Base-by-base conservation (phyloP, 2,329 filamentous ascomycete species). In the Aureobasidium vineae region DNA sequence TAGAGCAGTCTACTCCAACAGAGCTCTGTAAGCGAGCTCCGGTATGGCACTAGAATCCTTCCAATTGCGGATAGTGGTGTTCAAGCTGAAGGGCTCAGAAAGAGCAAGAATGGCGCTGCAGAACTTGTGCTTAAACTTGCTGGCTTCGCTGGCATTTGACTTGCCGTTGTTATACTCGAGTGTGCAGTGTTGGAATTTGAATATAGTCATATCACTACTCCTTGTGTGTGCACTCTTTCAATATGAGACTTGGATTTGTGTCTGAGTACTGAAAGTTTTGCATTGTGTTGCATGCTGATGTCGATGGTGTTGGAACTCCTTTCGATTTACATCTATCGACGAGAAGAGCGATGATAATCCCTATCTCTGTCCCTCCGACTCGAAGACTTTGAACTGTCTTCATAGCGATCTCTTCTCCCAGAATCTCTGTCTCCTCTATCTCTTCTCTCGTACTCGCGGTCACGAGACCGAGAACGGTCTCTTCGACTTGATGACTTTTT, bases 271-370 rank as follows among this genome's bases (percentile, higher is more conserved):
- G 33, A 33, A 8, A 8, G 10, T 33, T 3, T 33, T 8, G 33
- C 33, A 33, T 10, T 28, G 5, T 28, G 28, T 3, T 28, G 28
- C 28, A 28, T 33, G 33, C 33, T 33, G 33, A 33, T 11, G 3
- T 3, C 33, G 33, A 33, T 33, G 33, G 7, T 33, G 2, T 11
- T 33, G 10, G 8, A 31, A 5, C 8, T 31, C 4, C 10, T 36
- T 13, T 36, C 2, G n/a, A 45, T 45, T 21, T 33, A 26, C 5
- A 36, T 60, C 28, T 47, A 60, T 28, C 41, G 56, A 21, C 56
- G 40, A 15, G 56, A 60, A 47, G 56, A 60, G n/a, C 56, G 56
- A 36, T 47, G 41, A 10, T 26, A 36, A 21, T 36, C 56, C 33
- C 56, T 36, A 21, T 59, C 56, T 5, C n/a, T 26, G 11, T 38